A percentile compares a stretch with the other conserved stretches of the same genome.
Evolutionary conservation across 1,284 basidiomycete species (phyloP).

Genomic region (Tremellales sp.): DNA sequence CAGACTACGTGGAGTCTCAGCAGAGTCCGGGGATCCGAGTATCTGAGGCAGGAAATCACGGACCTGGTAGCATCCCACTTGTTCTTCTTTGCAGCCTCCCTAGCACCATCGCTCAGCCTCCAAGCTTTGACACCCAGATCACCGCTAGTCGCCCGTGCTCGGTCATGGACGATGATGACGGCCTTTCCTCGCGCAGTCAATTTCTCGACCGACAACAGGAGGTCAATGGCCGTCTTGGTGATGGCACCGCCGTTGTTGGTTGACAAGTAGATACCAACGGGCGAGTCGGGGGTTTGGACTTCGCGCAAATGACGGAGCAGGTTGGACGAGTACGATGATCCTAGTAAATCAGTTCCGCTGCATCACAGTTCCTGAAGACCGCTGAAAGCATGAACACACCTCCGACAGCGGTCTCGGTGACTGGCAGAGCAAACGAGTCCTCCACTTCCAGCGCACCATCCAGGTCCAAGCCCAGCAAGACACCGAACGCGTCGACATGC

Average conservation of each 20-base stretch:
- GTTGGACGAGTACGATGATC: slow-evolving; percentile 38
- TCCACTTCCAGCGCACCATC: slow-evolving; percentile 87
- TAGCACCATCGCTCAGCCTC: slow-evolving; percentile 75
- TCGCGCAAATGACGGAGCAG: slow-evolving; percentile 51
- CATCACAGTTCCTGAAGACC: too few relatives aligned
- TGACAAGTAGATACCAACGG: slow-evolving; percentile 95
- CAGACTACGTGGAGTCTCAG: slow-evolving; percentile 55
- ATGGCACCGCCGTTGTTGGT: slow-evolving; percentile 88
- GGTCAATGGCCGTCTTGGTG: slow-evolving; percentile 82
- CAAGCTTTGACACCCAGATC: slow-evolving; percentile 90
- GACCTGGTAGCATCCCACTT: slow-evolving; percentile 85
- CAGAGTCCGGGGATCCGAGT: background rate
- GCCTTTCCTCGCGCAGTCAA: slow-evolving; percentile 64
- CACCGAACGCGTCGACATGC: slow-evolving; percentile 65
- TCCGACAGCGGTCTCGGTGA: slow-evolving; percentile 35
- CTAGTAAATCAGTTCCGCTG: slow-evolving; percentile 11
- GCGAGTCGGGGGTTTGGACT: slow-evolving; percentile 88
- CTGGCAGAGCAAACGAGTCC: slow-evolving; percentile 80
- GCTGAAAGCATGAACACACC: slow-evolving; percentile 34
- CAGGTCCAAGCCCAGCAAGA: slow-evolving; percentile 85
- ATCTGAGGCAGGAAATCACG: slow-evolving; percentile 13
- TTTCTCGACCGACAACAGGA: slow-evolving; percentile 69
- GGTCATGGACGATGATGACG: slow-evolving; percentile 86
- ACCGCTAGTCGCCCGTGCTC: slow-evolving; percentile 61
- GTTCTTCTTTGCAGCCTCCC: slow-evolving; percentile 77